Percentiles rank a stretch among this genome's conserved stretches.
phyloP scores from a whole-genome alignment of 768 basidiomycete species.

The Pisolithus marmoratus region DNA sequence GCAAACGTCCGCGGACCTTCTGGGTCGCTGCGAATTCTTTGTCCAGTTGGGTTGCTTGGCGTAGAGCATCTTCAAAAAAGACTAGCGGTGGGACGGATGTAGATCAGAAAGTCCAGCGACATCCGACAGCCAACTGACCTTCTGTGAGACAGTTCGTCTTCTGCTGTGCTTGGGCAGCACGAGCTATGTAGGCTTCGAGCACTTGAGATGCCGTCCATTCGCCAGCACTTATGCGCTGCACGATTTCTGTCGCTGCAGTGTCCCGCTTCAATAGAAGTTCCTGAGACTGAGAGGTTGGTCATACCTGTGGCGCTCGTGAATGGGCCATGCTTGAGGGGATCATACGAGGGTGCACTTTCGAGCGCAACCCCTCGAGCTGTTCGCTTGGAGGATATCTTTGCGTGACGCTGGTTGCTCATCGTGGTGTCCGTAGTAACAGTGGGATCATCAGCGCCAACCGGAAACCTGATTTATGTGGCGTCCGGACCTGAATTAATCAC shows the following conservation, averaged over 20 bases:
- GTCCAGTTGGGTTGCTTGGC: conserved; percentile 62
- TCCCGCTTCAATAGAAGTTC: too few species aligned
- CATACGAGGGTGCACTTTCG: neutral
- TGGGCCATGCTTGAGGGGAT: neutral
- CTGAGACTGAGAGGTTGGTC: neutral
- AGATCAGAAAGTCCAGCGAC: neutral
- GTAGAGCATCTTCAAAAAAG: conserved; percentile 61
- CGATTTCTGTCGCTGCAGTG: conserved; percentile 38
- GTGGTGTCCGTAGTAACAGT: neutral
- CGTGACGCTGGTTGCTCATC: neutral
- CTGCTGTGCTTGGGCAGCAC: conserved; percentile 50
- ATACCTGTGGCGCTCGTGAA: neutral
- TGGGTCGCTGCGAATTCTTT: conserved; percentile 53
- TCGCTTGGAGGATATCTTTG: neutral
- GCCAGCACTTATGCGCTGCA: conserved; percentile 32
- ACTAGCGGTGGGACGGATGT: conserved; percentile 37
- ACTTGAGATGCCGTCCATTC: conserved; percentile 44
- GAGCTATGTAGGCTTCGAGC: conserved; percentile 39
- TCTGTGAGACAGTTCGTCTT: conserved; percentile 77
- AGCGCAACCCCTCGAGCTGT: neutral
- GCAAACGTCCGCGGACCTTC: conserved; percentile 59
- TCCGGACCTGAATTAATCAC: too few species aligned
- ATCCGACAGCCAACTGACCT: conserved; percentile 36
- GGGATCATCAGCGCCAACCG: neutral
- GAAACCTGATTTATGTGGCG: too few species aligned